phyloP scores from a whole-genome alignment of 176 grass and related monocot species.

The Eragrostis curvula region DNA sequence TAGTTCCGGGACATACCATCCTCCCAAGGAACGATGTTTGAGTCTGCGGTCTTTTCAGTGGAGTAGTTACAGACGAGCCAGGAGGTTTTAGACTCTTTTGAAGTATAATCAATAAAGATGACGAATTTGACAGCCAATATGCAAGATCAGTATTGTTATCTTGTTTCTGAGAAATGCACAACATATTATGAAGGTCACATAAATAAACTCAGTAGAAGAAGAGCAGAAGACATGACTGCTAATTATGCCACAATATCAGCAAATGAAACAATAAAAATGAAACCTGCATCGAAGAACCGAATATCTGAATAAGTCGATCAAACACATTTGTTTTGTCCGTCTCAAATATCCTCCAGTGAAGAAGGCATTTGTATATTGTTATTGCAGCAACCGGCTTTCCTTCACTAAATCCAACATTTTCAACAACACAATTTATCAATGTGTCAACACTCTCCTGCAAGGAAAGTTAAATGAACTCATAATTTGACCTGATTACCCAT shows the following conservation, averaged over 20 bases:
- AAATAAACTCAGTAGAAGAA: slow-evolving; percentile 7
- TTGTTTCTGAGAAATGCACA: slow-evolving; percentile 66
- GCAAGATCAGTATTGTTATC: slow-evolving; percentile 77
- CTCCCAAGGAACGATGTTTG: slow-evolving; percentile 91
- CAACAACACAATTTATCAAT: slow-evolving; percentile 72
- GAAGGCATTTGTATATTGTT: slow-evolving; percentile 95
- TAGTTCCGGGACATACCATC: slow-evolving; percentile 64
- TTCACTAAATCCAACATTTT: slow-evolving; percentile 78
- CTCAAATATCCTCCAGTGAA: slow-evolving; percentile 95
- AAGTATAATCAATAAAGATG: slow-evolving; percentile 78
- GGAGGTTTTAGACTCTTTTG: slow-evolving; percentile 87
- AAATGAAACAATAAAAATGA: slow-evolving; percentile 27
- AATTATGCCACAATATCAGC: slow-evolving; percentile 12
- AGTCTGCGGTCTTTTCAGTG: slow-evolving; percentile 66
- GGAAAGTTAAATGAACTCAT: slow-evolving; percentile 23
- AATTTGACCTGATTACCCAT: slow-evolving; percentile 13
- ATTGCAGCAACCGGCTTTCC: slow-evolving; percentile 87
- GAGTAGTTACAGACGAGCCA: slow-evolving; percentile 60
- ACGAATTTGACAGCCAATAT: slow-evolving; percentile 89
- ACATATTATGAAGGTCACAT: slow-evolving; percentile 27
- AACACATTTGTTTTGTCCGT: slow-evolving; percentile 90
- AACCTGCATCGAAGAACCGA: slow-evolving; percentile 85
- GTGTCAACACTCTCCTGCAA: slow-evolving; percentile 83
- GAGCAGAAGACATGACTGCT: neutral
- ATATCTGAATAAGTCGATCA: slow-evolving; percentile 87